Base-by-base conservation (phyloP, 148 eudicot genomes). In the Silene uniflora region DNA sequence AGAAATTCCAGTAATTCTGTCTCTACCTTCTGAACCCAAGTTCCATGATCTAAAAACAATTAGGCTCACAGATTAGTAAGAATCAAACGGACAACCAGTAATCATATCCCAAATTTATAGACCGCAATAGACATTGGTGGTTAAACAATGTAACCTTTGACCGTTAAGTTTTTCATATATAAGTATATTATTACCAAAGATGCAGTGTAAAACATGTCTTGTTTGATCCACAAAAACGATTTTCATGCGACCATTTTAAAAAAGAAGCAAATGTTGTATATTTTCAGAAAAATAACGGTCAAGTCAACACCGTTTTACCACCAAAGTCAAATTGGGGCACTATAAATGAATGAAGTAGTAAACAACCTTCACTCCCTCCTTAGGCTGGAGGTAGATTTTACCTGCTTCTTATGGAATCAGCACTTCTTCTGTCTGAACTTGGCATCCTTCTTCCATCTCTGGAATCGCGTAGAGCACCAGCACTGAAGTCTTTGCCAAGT, bases 401-500 rank as follows among this genome's bases (percentile, higher is more conserved):
- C 90, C 90, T 85, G 87, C 75, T 76, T 74, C 81, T 77, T 16
- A 52, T 52, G 17, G 56, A 52, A 52, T 52, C 56, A 3, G 17
- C 56, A 52, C 56, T 52, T 52, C 56, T 52, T 69, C 82, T 74
- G 52, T 75, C 84, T 25, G 88, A 71, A 76, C 72, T 78, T 46
- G 74, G 73, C 16, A 83, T 62, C 55, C 25, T 67, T 81, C 88
- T 75, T 80, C 88, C 79, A 78, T 66, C 78, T 80, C 83, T 46
- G 73, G 75, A 76, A 69, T 61, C 61, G 23, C 68, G 74, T n/a
- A 13, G 42, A 55, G 77, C 72, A 56, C 65, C 81, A 27, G 62
- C 71, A 14, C 55, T 72, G 27, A 49, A 71, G 3, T 73, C 81
- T 72, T 72, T 82, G 10, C 46, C 74, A 24, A 67, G 73, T 74